Base-by-base conservation (phyloP, 1,284 basidiomycete species). In the Agaricales sp. region DNA sequence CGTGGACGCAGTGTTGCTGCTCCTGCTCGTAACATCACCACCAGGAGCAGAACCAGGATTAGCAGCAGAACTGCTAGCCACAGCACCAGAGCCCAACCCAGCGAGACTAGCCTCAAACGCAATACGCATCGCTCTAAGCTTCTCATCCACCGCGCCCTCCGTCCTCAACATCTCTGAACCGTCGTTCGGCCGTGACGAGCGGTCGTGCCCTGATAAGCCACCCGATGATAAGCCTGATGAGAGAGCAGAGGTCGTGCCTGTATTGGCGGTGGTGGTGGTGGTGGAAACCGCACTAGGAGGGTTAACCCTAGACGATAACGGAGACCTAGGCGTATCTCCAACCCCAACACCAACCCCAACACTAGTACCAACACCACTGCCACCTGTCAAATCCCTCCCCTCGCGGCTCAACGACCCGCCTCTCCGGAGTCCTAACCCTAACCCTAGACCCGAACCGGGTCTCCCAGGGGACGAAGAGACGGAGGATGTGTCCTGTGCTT, bases 151-250 rank as follows among this genome's bases (percentile, higher is more conserved):
- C 21, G 20, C 44, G 4, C 21, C 21, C 23, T 45, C 21, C 20
- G 44, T 45, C 44, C 20, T 23, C 44, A 45, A 45, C 44, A 22
- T 8, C 18, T 45, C 44, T 18, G 44, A 6, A 8, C 44, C 44
- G 8, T 8, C 24, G 23, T 8, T 26, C 24, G 12, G 6, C 20
- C 18, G 8, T 22, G 18, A 16, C 8, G 13, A 16, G 8, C 16
- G 13, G n/a, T 41, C 39, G 8, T 41, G 4, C 6, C 39, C 39
- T 11, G 6, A 8, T 8, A 11, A 4, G 8, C 39, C 19, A 16
- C 16, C n/a, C n/a, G 8, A n/a, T n/a, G n/a, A n/a, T n/a, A 35
- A 35, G 11, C 8, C 30, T n/a, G 30, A 35, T 11, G 30, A n/a
- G n/a, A 8, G 11, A 35, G 30, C 30, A 30, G 6, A 6, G 6